Evolutionary conservation across 805 yeast species (phyloP), one percentile per base, ranked within the genome.

Genomic region (Kodamaea leandrae): DNA sequence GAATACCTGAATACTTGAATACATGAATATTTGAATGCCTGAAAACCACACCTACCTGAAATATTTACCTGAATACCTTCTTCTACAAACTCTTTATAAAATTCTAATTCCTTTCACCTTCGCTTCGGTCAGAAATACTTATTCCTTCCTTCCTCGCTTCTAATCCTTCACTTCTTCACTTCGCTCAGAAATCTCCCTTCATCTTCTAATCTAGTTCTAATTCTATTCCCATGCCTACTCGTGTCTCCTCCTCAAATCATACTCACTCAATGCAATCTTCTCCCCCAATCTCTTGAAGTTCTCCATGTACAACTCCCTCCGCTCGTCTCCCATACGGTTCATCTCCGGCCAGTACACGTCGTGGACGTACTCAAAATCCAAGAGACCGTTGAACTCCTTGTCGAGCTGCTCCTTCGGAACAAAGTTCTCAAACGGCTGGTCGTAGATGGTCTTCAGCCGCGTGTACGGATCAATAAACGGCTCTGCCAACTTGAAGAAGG

Each of bases 401-500:
- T 89, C 97, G 47, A 93, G 74, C 61, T 89, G 96, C 41, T 79
- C 83, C 19, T 63, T 63, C 1, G 96, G 95, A 10, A 89, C 93
- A 54, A 85, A 91, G 25, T 86, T 70, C 16, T 80, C 75, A 63
- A 90, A 87, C 12, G 96, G 96, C 52, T 89, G 87, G 60, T 87
- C 95, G 58, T 82, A 93, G 3, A 89, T 95, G 48, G 93, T 76
- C 66, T 93, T 93, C 63, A 90, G 96, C 47, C 96, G 76, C 1
- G 99, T 93, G 55, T 87, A 66, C 7, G 99, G 97, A 58, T 93
- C 99, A 49, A 93, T 93, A 61, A 93, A 93, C 4, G 99, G 99
- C 54, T 86, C 87, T 49, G 91, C 90, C 48, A 93, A 68, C 66
- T 86, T 90, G 51, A 93, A 68, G 55, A 93, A 93, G 7, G 96